Evolutionary conservation across 1,284 basidiomycete species (phyloP).

Genomic region (Fomitopsis palustris): DNA sequence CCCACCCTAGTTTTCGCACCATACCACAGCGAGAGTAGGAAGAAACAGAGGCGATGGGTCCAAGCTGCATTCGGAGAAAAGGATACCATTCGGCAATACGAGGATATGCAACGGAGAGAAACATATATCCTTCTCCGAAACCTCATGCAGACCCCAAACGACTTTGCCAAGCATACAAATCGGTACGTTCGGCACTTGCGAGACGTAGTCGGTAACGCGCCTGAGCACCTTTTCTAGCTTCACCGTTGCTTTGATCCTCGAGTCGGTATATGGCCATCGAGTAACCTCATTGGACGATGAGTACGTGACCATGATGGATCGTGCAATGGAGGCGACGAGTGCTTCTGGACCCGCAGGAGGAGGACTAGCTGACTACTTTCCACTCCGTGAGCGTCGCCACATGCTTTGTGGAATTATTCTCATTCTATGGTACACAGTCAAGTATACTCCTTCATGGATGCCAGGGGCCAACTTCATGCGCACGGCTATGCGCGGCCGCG

Average conservation of each 20-base stretch:
- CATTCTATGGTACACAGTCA: conserved; percentile 18
- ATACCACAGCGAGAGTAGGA: background rate
- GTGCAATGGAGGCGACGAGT: background rate
- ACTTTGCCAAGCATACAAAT: background rate
- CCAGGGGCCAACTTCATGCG: conserved; percentile 33
- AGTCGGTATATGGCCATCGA: background rate
- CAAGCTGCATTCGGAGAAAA: background rate
- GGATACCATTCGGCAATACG: background rate
- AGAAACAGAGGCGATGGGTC: background rate
- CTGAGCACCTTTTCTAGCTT: background rate
- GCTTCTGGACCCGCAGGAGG: background rate
- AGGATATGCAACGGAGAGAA: background rate
- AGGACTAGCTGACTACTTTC: background rate
- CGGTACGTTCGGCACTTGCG: background rate
- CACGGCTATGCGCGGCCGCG: conserved; percentile 20
- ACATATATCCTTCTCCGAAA: background rate
- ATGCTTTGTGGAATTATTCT: background rate
- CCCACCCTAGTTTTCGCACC: background rate
- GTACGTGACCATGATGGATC: background rate
- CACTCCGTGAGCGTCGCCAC: background rate
- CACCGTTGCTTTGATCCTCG: background rate
- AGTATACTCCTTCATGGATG: conserved; percentile 32
- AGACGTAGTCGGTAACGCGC: background rate
- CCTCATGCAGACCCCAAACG: background rate
- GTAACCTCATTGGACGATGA: background rate